Evolutionary conservation across 2,329 filamentous ascomycete genomes (phyloP).

Genomic region (Alternaria incomplexa): DNA sequence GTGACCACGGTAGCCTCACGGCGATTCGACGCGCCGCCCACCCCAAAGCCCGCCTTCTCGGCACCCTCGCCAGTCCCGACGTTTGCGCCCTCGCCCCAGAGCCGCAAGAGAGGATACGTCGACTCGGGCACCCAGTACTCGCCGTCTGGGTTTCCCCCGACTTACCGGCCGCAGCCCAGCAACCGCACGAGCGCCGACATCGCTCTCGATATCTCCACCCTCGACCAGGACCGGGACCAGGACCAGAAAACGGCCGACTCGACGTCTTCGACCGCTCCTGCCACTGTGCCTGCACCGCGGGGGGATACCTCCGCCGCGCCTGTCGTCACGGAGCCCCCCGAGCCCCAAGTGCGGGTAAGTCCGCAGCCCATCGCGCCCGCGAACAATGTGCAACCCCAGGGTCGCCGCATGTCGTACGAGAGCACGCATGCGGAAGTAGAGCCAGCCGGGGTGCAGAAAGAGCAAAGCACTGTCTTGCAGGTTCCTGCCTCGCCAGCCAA

Average conservation of each 20-base stretch:
- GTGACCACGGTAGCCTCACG: conserved; percentile 36
- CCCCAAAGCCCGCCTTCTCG: conserved; percentile 24
- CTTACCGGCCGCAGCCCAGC: conserved; percentile 38
- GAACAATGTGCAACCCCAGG: conserved; percentile 22
- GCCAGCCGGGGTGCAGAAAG: conserved; percentile 18
- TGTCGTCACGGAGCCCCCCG: conserved; percentile 43
- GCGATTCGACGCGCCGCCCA: conserved; percentile 36
- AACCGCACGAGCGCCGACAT: neutral
- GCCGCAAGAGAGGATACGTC: conserved; percentile 48
- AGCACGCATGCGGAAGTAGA: conserved; percentile 15
- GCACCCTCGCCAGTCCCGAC: conserved; percentile 33
- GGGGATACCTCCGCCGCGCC: conserved; percentile 41
- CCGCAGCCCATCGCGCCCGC: conserved; percentile 35
- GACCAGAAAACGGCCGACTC: conserved; percentile 8
- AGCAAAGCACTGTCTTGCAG: conserved; percentile 22
- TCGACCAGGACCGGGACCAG: neutral
- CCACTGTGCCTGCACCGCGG: conserved; percentile 31
- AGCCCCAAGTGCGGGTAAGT: conserved; percentile 44
- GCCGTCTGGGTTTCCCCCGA: conserved; percentile 55
- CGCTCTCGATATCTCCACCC: neutral
- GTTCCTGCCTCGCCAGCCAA: conserved; percentile 39
- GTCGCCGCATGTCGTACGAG: conserved; percentile 17
- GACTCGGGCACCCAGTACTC: conserved; percentile 63
- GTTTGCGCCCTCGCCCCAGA: conserved; percentile 33
- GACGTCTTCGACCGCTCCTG: conserved; percentile 15